Evolutionary conservation across 2,329 filamentous ascomycete genomes (phyloP).

Genomic region (Raffaelea albimanens): DNA sequence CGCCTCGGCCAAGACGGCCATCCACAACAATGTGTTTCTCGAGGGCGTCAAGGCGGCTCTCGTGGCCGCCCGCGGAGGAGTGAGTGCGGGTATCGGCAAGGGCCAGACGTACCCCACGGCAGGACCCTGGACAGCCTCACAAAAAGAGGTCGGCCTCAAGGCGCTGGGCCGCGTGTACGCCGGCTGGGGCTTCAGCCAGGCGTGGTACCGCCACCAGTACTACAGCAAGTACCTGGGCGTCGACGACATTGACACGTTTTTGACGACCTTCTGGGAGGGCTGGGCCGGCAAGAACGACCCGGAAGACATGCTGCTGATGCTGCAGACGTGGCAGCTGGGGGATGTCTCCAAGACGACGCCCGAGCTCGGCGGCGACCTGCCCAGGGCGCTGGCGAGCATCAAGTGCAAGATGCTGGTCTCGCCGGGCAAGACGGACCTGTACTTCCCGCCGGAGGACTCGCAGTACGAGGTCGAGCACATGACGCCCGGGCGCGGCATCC

Average conservation of each 20-base stretch:
- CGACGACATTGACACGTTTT: conserved; percentile 62
- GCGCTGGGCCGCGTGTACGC: conserved; percentile 67
- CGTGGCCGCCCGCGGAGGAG: conserved; percentile 30
- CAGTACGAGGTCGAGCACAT: conserved; percentile 54
- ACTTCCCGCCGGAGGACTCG: conserved; percentile 74
- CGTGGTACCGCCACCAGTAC: conserved; percentile 63
- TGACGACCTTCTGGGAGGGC: conserved; percentile 68
- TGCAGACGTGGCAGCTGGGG: conserved; percentile 67
- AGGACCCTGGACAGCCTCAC: conserved; percentile 15
- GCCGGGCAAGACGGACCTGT: conserved; percentile 65
- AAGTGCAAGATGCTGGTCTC: conserved; percentile 65
- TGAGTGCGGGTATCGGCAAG: conserved; percentile 29
- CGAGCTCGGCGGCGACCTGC: conserved; percentile 60
- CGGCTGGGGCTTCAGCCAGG: conserved; percentile 71
- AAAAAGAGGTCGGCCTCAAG: conserved; percentile 37
- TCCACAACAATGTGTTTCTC: conserved; percentile 44
- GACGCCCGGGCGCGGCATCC: conserved; percentile 1
- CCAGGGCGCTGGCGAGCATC: conserved; percentile 57
- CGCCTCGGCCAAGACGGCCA: conserved; percentile 36
- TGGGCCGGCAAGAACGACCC: conserved; percentile 41
- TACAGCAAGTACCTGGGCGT: conserved; percentile 54
- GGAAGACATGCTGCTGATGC: conserved; percentile 24
- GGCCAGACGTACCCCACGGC: conserved; percentile 15
- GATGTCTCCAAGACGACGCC: conserved; percentile 61
- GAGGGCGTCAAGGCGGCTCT: conserved; percentile 42